Conservation (phyloP, 2,329 filamentous ascomycete genomes). For the Beauveria scarabaeidicola region DNA sequence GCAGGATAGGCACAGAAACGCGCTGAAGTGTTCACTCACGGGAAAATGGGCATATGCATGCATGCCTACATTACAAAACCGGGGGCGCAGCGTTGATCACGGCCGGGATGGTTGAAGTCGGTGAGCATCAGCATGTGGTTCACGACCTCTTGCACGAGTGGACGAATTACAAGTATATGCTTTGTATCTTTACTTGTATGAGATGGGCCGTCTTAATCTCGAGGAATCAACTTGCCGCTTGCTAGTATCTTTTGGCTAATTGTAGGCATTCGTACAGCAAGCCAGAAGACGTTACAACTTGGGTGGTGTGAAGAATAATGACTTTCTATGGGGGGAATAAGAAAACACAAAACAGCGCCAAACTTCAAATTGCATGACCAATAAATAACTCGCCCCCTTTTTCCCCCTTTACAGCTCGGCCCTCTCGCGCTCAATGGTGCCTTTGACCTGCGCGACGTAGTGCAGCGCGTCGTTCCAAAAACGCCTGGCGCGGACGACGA, state of each 20-base stretch:
- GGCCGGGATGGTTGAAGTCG: no score
- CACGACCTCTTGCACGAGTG: no score
- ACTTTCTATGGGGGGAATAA: neutral
- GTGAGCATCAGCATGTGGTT: no score
- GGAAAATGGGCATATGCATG: neutral
- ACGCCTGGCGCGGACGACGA: conserved; percentile 34
- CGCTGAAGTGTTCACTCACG: neutral
- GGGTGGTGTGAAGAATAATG: neutral
- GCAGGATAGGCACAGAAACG: neutral
- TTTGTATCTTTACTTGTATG: no score
- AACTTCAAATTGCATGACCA: neutral
- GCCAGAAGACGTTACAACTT: neutral
- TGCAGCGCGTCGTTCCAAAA: conserved; percentile 28
- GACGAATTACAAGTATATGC: no score
- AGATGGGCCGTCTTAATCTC: no score
- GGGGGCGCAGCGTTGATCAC: no score
- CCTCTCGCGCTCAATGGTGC: conserved; percentile 26
- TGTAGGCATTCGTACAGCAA: no score
- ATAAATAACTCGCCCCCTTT: neutral
- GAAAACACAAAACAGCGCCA: neutral
- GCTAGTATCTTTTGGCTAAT: neutral
- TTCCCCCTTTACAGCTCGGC: conserved; percentile 19
- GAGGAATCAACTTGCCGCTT: neutral
- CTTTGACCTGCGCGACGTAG: conserved; percentile 21
- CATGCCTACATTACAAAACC: no score